Conservation (phyloP, 208 protist genomes). For the Leishmania lainsoni region DNA sequence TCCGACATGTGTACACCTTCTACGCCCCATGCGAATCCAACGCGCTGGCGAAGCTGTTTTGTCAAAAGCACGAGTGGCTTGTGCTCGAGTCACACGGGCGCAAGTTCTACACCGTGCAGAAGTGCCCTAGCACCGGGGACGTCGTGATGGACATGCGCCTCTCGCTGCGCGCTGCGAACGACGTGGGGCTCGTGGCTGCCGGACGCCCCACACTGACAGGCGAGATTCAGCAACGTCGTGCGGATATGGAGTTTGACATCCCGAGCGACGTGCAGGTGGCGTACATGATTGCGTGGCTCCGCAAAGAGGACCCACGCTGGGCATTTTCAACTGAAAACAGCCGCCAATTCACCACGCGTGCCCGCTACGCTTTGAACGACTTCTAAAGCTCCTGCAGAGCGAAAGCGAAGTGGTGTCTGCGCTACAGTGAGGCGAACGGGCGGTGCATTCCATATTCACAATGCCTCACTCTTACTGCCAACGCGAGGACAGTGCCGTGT, state of each 20-base stretch:
- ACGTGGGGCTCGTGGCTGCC: conserved; percentile 77
- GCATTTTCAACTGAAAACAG: conserved; percentile 91
- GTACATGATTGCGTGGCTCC: conserved; percentile 92
- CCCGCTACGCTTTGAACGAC: conserved; percentile 85
- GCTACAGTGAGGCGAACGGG: neutral
- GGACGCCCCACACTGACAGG: conserved; percentile 79
- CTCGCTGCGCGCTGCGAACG: conserved; percentile 86
- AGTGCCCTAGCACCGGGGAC: conserved; percentile 83
- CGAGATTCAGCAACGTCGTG: conserved; percentile 80
- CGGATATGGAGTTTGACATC: conserved; percentile 90
- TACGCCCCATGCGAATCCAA: conserved; percentile 82
- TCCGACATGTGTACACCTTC: conserved; percentile 91
- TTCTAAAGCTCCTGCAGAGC: conserved; percentile 41
- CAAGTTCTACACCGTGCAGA: conserved; percentile 88
- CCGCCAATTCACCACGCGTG: conserved; percentile 81
- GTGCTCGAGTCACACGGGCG: conserved; percentile 80
- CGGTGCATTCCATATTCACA: neutral
- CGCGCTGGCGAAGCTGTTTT: conserved; percentile 58
- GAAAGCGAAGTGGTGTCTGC: neutral
- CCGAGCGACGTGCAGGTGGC: conserved; percentile 85
- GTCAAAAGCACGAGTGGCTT: conserved; percentile 91
- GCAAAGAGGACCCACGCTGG: conserved; percentile 93
- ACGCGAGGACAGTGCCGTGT: neutral
- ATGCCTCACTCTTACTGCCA: neutral
- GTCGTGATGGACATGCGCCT: conserved; percentile 82